phyloP scores from a whole-genome alignment of 768 basidiomycete species.

The Rhizopogon vinicolor region DNA sequence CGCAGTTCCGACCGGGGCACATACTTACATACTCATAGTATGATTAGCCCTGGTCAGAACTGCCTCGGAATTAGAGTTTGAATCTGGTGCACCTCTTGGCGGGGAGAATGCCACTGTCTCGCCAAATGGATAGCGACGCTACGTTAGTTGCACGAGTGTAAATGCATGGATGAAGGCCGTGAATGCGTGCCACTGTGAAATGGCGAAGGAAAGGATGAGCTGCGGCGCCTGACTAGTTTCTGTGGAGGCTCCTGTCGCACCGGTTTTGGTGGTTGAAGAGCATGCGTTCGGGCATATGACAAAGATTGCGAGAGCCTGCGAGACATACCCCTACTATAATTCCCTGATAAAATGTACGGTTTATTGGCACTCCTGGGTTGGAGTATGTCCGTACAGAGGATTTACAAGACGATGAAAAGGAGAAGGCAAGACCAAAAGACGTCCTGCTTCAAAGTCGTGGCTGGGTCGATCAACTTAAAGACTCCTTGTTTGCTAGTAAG shows the following conservation, averaged over 20 bases:
- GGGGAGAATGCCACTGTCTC: too few relatives aligned
- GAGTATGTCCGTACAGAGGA: constrained; percentile 37
- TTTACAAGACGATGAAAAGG: constrained; percentile 26
- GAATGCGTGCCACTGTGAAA: constrained; percentile 4
- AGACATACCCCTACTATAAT: constrained; percentile 11
- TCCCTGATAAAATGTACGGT: constrained; percentile 43
- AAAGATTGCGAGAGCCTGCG: constrained; percentile 14
- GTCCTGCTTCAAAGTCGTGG: constrained; percentile 77
- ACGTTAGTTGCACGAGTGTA: background rate
- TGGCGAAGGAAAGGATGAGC: constrained; percentile 24
- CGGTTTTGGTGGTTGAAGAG: constrained; percentile 7
- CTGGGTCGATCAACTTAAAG: constrained; percentile 80
- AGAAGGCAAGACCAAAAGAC: constrained; percentile 47
- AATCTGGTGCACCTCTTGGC: too few relatives aligned
- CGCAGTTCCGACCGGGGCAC: too few relatives aligned
- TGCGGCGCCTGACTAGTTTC: constrained; percentile 24
- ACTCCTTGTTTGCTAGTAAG: constrained; percentile 50
- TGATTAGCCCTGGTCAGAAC: too few relatives aligned
- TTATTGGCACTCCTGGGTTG: constrained; percentile 90
- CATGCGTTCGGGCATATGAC: constrained; percentile 8
- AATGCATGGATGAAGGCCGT: constrained; percentile 1
- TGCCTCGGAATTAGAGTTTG: too few relatives aligned
- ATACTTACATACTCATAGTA: too few relatives aligned
- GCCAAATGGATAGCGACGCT: too few relatives aligned
- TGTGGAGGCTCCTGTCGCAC: constrained; percentile 20